Evolutionary conservation across 305 asterid species (phyloP).

Genomic region (Fraxinus sp.): DNA sequence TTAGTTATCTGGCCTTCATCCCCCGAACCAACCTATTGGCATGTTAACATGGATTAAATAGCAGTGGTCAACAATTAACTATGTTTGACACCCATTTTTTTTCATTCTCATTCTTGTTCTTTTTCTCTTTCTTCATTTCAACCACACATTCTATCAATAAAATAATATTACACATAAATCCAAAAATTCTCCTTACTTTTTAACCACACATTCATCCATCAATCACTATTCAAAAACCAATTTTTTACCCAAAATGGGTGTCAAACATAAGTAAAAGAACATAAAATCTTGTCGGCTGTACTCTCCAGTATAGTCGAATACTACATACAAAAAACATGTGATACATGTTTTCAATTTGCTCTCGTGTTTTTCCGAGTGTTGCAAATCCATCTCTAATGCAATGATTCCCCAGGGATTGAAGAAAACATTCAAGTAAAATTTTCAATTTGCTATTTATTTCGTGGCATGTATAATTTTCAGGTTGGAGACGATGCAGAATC

Average conservation of each 20-base stretch:
- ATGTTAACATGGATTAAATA: neutral
- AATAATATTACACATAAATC: no score
- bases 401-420: neutral
- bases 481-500: slow-evolving; percentile 66
- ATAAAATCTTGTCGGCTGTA: neutral
- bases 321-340: neutral
- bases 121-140: no score
- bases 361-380: neutral
- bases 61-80: neutral
- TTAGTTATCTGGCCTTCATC: neutral
- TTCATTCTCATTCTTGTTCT: no score
- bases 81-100: no score
- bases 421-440: neutral
- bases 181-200: no score
- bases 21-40: neutral
- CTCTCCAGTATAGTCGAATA: neutral
- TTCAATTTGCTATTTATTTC: neutral
- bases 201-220: no score
- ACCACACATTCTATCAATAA: no score
- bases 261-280: neutral
- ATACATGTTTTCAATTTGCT: neutral
- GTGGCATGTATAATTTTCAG: slow-evolving; percentile 31
- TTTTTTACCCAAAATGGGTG: no score
- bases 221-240: no score
- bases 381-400: neutral